Evolutionary conservation across 805 yeast species (phyloP).

Genomic region (Cyberlindnera sargentensis): DNA sequence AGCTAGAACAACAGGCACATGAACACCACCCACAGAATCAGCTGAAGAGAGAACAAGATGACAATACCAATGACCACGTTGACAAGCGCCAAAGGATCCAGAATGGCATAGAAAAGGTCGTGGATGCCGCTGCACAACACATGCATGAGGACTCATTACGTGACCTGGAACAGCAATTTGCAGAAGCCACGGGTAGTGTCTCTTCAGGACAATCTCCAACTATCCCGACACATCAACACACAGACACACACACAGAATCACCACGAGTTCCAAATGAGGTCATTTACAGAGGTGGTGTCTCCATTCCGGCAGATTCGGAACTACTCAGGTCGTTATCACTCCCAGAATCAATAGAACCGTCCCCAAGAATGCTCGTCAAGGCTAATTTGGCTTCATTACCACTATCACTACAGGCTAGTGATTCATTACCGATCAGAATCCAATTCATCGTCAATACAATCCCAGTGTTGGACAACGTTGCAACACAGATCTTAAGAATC

Average conservation of each 20-base stretch:
- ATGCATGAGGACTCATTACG: too few species aligned
- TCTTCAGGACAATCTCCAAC: too few species aligned
- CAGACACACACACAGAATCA: background rate
- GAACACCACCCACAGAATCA: too few species aligned
- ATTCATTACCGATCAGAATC: constrained; percentile 41
- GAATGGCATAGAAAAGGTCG: too few species aligned
- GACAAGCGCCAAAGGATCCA: too few species aligned
- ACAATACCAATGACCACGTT: too few species aligned
- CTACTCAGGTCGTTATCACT: constrained; percentile 9
- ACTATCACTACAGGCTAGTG: constrained; percentile 49
- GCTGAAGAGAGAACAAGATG: too few species aligned
- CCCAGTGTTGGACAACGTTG: constrained; percentile 73
- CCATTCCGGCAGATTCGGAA: constrained; percentile 19
- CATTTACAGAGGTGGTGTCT: constrained; percentile 11
- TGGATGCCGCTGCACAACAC: too few species aligned
- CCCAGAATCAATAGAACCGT: constrained; percentile 7
- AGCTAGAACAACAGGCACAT: too few species aligned
- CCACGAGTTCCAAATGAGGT: background rate
- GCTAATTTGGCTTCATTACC: constrained; percentile 60
- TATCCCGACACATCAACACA: background rate
- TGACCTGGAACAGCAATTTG: too few species aligned
- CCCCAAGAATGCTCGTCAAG: constrained; percentile 19
- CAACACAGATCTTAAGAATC: constrained; percentile 70
- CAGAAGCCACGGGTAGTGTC: too few species aligned
- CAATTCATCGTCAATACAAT: constrained; percentile 61